Evolutionary conservation across 768 basidiomycete species (phyloP).

Genomic region (Lactarius pseudohatsudake): DNA sequence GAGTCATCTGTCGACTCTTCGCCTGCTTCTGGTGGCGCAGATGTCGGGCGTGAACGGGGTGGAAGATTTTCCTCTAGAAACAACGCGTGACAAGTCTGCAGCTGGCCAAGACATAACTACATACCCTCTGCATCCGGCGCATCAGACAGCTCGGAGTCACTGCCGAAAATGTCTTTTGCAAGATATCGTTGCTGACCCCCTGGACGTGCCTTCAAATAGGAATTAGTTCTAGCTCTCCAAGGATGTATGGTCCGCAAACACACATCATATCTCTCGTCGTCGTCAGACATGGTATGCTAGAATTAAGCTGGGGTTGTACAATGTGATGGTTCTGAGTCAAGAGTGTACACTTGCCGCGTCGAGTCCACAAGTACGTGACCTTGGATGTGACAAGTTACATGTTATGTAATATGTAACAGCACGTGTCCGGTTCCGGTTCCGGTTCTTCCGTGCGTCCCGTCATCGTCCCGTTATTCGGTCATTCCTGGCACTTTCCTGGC

Average conservation of each 20-base stretch:
- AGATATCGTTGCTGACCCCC: conserved; percentile 25
- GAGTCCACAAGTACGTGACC: conserved; percentile 8
- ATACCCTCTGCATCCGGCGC: conserved; percentile 24
- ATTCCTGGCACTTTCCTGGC: no score
- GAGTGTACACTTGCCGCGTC: neutral
- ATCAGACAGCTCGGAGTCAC: conserved; percentile 26
- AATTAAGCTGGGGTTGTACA: neutral
- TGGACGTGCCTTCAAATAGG: conserved; percentile 8
- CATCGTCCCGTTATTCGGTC: no score
- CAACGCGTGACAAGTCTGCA: neutral
- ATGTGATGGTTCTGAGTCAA: neutral
- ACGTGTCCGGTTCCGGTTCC: no score
- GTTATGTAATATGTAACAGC: neutral
- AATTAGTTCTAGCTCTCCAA: neutral
- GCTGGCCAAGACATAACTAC: neutral
- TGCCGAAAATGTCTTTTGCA: conserved; percentile 26
- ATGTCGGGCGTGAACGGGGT: conserved; percentile 38
- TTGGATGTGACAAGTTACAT: no score
- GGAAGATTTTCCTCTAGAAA: conserved; percentile 41
- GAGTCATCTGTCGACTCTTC: conserved; percentile 43
- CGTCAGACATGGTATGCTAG: conserved; percentile 20
- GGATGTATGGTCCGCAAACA: neutral
- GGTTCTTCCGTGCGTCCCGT: no score
- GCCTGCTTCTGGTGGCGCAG: conserved; percentile 37
- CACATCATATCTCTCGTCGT: conserved; percentile 22